Percentiles rank a stretch among this genome's conserved stretches.
Evolutionary conservation across 495 filamentous ascomycete genomes (phyloP).

Genomic region (Aspergillus saccharolyticus): DNA sequence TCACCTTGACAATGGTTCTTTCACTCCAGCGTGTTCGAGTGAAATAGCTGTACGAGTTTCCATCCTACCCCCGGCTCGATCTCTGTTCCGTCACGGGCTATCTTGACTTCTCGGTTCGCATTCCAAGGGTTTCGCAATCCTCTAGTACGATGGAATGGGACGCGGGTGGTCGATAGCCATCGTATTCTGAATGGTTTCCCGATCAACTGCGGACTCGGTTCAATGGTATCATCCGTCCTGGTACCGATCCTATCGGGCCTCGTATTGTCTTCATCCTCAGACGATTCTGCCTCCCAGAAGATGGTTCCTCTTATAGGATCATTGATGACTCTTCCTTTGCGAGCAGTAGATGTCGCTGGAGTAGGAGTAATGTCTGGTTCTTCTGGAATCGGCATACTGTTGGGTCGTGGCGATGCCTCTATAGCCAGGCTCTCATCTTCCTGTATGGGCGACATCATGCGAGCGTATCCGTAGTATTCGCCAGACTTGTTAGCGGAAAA

Average conservation of each 20-base stretch:
- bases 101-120: slow-evolving; percentile 91
- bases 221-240: slow-evolving; percentile 30
- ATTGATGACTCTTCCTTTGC: slow-evolving; percentile 84
- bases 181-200: slow-evolving; percentile 90
- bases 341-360: slow-evolving; percentile 71
- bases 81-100: slow-evolving; percentile 93
- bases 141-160: slow-evolving; percentile 88
- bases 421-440: slow-evolving; percentile 66
- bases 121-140: slow-evolving; percentile 96
- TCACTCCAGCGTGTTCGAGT: slow-evolving; percentile 26
- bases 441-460: slow-evolving; percentile 82
- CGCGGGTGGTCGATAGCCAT: slow-evolving; percentile 80
- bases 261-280: slow-evolving; percentile 40
- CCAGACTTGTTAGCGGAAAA: slow-evolving; percentile 98
- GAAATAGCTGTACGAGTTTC: slow-evolving; percentile 73
- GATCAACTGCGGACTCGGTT: slow-evolving; percentile 58
- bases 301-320: slow-evolving; percentile 90
- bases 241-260: slow-evolving; percentile 32
- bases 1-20: not conserved
- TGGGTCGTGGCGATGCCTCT: slow-evolving; percentile 39
- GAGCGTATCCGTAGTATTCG: slow-evolving; percentile 93
- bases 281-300: slow-evolving; percentile 87
- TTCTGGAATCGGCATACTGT: slow-evolving; percentile 54
- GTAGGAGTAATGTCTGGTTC: slow-evolving; percentile 64
- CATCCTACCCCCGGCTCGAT: slow-evolving; percentile 79